phyloP scores from a whole-genome alignment of 352 stramenopile species.

The Aphanomyces stellatus region DNA sequence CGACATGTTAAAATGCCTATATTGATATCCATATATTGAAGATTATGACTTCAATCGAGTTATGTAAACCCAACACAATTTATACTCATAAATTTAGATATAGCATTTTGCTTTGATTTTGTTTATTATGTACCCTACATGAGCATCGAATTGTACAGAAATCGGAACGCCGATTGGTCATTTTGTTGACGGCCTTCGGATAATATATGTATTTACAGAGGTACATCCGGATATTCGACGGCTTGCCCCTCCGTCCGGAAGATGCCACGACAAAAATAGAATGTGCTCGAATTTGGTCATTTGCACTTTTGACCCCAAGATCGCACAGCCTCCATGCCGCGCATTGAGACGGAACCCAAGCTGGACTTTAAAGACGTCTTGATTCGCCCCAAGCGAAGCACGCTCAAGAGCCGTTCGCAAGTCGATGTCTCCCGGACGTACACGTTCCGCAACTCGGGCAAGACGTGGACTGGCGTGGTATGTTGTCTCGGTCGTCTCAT shows the following conservation, averaged over 20 bases:
- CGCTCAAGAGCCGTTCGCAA: slow-evolving; percentile 80
- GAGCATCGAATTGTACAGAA: no score
- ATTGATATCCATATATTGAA: neutral
- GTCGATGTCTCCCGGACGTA: slow-evolving; percentile 66
- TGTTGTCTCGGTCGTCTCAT: slow-evolving; percentile 8
- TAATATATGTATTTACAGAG: neutral
- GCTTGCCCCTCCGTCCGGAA: neutral
- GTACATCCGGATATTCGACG: neutral
- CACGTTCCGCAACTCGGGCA: slow-evolving; percentile 68
- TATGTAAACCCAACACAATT: neutral
- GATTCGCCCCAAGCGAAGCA: slow-evolving; percentile 90
- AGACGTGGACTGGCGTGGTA: slow-evolving; percentile 64
- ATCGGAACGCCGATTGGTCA: no score
- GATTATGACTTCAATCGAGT: neutral
- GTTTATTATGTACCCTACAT: neutral
- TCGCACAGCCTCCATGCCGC: slow-evolving; percentile 43
- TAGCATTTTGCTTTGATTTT: neutral
- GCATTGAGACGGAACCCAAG: slow-evolving; percentile 85
- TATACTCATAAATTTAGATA: neutral
- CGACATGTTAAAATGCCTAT: no score
- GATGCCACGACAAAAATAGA: neutral
- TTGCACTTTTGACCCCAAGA: slow-evolving; percentile 1
- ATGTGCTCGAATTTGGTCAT: neutral
- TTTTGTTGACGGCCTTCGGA: no score
- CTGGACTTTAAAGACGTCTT: slow-evolving; percentile 92